These are phyloP conservation scores for Tillandsia leiboldiana DNA, from an alignment of 176 grass and related monocot species.

Conservation along the genomic window DNA sequence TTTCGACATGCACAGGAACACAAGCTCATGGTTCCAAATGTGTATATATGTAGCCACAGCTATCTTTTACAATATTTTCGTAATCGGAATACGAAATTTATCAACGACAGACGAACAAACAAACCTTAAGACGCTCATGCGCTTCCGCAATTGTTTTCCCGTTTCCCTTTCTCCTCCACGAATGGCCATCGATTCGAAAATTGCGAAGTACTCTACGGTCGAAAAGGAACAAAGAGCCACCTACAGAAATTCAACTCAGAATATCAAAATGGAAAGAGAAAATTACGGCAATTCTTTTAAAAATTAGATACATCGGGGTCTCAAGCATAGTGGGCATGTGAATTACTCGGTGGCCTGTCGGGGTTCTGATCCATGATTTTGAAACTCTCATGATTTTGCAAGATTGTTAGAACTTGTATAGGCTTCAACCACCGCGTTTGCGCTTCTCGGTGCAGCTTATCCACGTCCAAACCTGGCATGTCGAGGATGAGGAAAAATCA, in stretches of 20 bases:
- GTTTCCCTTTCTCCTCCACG: slow-evolving; percentile 62
- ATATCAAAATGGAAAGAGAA: background rate
- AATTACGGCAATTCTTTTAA: background rate
- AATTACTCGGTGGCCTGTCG: slow-evolving; percentile 71
- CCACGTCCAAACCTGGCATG: slow-evolving; percentile 48
- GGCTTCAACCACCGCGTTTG: slow-evolving; percentile 71
- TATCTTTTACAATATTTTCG: no score
- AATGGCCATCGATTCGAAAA: slow-evolving; percentile 74
- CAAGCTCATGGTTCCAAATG: no score
- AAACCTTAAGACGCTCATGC: slow-evolving; percentile 84
- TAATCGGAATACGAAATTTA: no score
- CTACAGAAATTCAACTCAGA: slow-evolving; percentile 14
- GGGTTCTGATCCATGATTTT: slow-evolving; percentile 32
- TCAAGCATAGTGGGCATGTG: background rate
- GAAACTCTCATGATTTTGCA: slow-evolving; percentile 48
- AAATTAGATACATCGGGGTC: background rate
- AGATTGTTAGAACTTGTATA: slow-evolving; percentile 58
- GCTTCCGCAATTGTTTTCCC: slow-evolving; percentile 63
- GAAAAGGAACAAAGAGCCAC: slow-evolving; percentile 89
- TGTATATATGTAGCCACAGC: no score
- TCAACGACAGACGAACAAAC: background rate
- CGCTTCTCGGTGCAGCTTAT: slow-evolving; percentile 45
- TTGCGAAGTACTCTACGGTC: slow-evolving; percentile 70
- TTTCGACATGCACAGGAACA: no score
- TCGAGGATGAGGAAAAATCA: background rate